Evolutionary conservation across 2,329 filamentous ascomycete species (phyloP), one percentile per base, ranked within the genome.

Genomic region (Xylariaceae sp.): DNA sequence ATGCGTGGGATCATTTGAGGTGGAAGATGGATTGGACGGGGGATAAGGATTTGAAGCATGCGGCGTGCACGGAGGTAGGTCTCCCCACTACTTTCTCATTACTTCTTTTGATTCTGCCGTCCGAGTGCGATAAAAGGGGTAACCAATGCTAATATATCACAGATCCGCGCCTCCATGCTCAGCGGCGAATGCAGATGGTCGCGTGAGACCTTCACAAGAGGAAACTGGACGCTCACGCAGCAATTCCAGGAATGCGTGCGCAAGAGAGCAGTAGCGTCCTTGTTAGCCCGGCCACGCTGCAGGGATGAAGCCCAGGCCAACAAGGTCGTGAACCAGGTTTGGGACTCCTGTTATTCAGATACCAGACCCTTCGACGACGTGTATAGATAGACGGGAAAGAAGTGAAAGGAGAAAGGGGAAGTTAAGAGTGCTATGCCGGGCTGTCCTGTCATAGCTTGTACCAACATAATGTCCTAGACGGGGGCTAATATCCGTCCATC

Each of bases 351-450:
- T 74, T 99, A 96, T 73, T 79, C 84, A 55, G 94, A 99, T 75
- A 97, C 93, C 3, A 81, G 94, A 70, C 94, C 94, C 1, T 99
- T 99, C 75, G 92, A 97, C 74, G 93, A 97, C 73, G 92, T 99
- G 56, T 99, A 96, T 74, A 87, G 90, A 73, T 93, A 74, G 77
- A 34, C 3, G 10, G 11, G 17, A n/a, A 15, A 37, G 9, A 15
- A 55, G 10, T 8, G 17, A 34, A n/a, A 11, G 52, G 5, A 35
- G 60, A 56, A 17, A 10, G n/a, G 6, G 17, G 15, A 13, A 35
- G 3, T 17, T 51, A 51, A 18, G 44, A 56, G 1, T 51, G 42
- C 45, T 49, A 49, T 35, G 44, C 30, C 48, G n/a, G 39, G 11
- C 3, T 11, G 23, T 11, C 18, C 9, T 34, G n/a, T 17, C 48